phyloP scores from a whole-genome alignment of 768 basidiomycete genomes.

The Podaxis sp. region DNA sequence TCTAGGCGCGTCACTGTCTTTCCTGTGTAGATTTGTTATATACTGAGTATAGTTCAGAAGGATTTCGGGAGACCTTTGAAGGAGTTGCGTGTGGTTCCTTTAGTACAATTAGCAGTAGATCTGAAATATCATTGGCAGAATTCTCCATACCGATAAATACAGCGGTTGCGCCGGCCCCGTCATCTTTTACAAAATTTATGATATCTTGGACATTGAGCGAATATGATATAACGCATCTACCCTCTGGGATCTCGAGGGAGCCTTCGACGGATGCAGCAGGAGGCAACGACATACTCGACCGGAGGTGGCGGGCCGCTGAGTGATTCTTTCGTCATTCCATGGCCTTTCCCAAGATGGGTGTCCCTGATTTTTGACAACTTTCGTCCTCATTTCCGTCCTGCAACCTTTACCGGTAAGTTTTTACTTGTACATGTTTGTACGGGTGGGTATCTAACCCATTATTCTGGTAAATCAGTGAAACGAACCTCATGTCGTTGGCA shows the following conservation, averaged over 20 bases:
- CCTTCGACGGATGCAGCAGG: slow-evolving; percentile 42
- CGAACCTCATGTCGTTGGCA: not conserved
- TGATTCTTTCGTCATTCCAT: slow-evolving; percentile 1
- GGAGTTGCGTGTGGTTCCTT: slow-evolving; percentile 76
- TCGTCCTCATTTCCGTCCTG: not conserved
- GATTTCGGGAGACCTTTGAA: slow-evolving; percentile 59
- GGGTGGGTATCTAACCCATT: no score
- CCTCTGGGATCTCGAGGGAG: slow-evolving; percentile 39
- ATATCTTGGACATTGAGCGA: slow-evolving; percentile 57
- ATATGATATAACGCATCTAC: slow-evolving; percentile 59
- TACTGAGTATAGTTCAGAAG: not conserved
- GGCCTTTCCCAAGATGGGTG: not conserved
- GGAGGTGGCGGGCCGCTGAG: slow-evolving; percentile 3
- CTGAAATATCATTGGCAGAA: not conserved
- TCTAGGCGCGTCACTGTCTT: slow-evolving; percentile 71
- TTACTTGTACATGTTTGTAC: not conserved
- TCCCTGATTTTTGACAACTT: not conserved
- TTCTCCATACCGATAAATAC: slow-evolving; percentile 62
- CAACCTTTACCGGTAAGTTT: not conserved
- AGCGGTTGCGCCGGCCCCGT: slow-evolving; percentile 68
- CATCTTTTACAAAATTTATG: slow-evolving; percentile 59
- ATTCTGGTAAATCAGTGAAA: not conserved
- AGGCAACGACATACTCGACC: slow-evolving; percentile 6
- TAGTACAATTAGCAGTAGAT: slow-evolving; percentile 1
- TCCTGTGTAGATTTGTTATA: slow-evolving; percentile 36